phyloP scores from a whole-genome alignment of 805 yeast species.

The Yamadazyma kitorensis region DNA sequence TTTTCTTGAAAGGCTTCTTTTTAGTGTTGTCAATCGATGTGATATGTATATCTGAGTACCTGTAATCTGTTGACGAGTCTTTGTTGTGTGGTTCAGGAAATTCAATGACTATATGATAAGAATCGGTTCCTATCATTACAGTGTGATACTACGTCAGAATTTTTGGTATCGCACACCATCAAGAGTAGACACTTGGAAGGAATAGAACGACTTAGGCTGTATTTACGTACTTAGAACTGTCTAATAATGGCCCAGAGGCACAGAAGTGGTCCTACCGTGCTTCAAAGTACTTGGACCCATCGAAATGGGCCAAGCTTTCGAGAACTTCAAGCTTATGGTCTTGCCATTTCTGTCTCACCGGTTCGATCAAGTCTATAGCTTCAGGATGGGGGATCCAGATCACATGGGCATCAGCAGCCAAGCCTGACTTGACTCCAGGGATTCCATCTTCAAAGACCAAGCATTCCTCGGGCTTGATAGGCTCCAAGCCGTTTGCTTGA shows the following conservation, averaged over 20 bases:
- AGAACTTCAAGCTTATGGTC: slow-evolving; percentile 51
- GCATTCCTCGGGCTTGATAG: slow-evolving; percentile 72
- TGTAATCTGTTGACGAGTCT: slow-evolving; percentile 23
- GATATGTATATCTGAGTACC: slow-evolving; percentile 28
- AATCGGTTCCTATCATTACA: slow-evolving; percentile 41
- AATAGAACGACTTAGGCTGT: no score
- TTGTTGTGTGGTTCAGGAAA: slow-evolving; percentile 10
- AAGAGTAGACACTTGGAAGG: no score
- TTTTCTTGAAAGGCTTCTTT: slow-evolving; percentile 12
- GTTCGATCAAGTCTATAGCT: slow-evolving; percentile 39
- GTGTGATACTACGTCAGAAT: no score
- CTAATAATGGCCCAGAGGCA: no score
- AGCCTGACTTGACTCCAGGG: slow-evolving; percentile 86
- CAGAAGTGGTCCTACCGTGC: no score
- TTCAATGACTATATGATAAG: slow-evolving; percentile 36
- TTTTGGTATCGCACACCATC: no score
- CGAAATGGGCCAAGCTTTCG: slow-evolving; percentile 50
- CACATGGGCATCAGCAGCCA: slow-evolving; percentile 79
- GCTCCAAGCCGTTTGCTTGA: slow-evolving; percentile 33
- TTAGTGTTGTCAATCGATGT: slow-evolving; percentile 23
- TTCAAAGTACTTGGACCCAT: slow-evolving; percentile 3
- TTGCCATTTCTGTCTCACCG: slow-evolving; percentile 37
- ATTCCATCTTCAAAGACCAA: slow-evolving; percentile 93
- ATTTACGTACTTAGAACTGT: no score
- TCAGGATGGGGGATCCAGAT: slow-evolving; percentile 91